Evolutionary conservation across 2,329 filamentous ascomycete species (phyloP).

Genomic region (Colletotrichum noveboracense): DNA sequence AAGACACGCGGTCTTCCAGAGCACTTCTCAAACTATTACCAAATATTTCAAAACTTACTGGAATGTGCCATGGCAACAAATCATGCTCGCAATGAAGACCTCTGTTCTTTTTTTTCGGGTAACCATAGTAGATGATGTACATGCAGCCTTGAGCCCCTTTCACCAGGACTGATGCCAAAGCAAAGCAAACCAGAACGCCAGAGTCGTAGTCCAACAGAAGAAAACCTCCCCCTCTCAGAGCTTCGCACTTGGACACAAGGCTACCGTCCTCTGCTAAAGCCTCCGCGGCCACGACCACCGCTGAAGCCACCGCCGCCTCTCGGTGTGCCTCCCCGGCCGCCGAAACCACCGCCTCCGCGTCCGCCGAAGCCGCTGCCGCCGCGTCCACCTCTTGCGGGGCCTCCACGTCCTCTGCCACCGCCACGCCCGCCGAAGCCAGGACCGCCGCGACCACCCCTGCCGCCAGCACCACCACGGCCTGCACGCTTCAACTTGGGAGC

Average conservation of each 20-base stretch:
- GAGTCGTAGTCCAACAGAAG: slow-evolving; percentile 20
- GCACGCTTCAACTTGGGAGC: slow-evolving; percentile 69
- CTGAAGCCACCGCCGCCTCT: slow-evolving; percentile 25
- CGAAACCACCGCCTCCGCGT: slow-evolving; percentile 29
- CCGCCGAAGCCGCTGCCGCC: slow-evolving; percentile 33
- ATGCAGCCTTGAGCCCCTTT: slow-evolving; percentile 15
- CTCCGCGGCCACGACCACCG: slow-evolving; percentile 18
- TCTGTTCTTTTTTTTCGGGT: slow-evolving; percentile 12
- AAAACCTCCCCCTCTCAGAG: slow-evolving; percentile 10
- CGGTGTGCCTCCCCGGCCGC: slow-evolving; percentile 17
- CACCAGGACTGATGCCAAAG: slow-evolving; percentile 15
- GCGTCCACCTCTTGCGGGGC: slow-evolving; percentile 25
- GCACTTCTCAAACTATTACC: not conserved
- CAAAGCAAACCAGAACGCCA: slow-evolving; percentile 22
- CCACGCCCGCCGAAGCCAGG: slow-evolving; percentile 32
- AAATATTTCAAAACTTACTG: no score
- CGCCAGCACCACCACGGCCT: slow-evolving; percentile 44
- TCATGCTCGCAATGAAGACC: not conserved
- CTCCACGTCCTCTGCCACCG: slow-evolving; percentile 28
- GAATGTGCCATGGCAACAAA: not conserved
- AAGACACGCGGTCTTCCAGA: not conserved
- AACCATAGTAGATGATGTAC: slow-evolving; percentile 19
- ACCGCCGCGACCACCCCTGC: slow-evolving; percentile 48
- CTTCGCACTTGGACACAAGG: not conserved
- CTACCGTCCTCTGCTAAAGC: slow-evolving; percentile 23